Conservation (phyloP, 305 asterid species). For the Fraxinus angustifolia region DNA sequence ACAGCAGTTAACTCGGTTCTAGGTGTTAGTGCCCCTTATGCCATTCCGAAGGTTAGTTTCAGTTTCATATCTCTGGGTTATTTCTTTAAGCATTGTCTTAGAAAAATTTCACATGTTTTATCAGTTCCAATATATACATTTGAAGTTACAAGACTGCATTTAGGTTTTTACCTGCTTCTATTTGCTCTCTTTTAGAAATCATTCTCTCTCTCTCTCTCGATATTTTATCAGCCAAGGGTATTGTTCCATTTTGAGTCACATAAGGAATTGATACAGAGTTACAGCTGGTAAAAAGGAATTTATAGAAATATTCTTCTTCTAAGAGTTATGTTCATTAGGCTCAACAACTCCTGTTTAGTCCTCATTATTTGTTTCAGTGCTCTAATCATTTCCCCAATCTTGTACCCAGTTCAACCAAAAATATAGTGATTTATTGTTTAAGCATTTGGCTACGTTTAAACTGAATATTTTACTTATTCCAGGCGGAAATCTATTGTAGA, state of each 20-base stretch:
- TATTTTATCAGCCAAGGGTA: neutral
- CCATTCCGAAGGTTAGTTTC: slow-evolving; percentile 62
- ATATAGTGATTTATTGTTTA: neutral
- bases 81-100: slow-evolving; percentile 2
- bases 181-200: neutral
- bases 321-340: neutral
- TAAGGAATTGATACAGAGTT: slow-evolving; percentile 2
- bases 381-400: neutral
- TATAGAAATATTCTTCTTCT: neutral
- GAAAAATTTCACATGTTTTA: slow-evolving; percentile 5
- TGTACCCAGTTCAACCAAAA: neutral
- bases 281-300: neutral
- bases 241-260: slow-evolving; percentile 4
- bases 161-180: slow-evolving; percentile 3
- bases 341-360: neutral
- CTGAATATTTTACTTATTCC: neutral
- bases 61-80: neutral
- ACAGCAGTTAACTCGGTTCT: slow-evolving; percentile 60
- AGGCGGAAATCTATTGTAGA: neutral
- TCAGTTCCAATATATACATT: slow-evolving; percentile 20
- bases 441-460: neutral
- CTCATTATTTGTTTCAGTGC: neutral
- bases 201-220: neutral
- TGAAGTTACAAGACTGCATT: slow-evolving; percentile 7
- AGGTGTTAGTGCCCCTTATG: slow-evolving; percentile 67